Conservation (phyloP, 163 green algal species). For the Coccomyxa subellipsoidea region DNA sequence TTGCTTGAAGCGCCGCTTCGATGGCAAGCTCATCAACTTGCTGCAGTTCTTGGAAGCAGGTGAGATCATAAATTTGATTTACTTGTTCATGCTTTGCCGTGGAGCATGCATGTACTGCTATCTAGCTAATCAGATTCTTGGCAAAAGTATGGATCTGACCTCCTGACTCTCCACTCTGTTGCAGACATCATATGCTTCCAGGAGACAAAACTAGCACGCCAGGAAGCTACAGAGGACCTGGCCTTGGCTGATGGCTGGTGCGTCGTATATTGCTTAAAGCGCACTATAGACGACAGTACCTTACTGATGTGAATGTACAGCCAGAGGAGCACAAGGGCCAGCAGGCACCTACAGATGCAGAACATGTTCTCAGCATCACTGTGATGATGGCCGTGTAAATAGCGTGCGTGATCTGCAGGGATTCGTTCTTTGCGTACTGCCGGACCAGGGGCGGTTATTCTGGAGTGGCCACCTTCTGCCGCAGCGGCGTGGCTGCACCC, state of each 20-base stretch:
- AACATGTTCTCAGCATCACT: too few relatives aligned
- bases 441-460: constrained; percentile 53
- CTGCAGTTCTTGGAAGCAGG: constrained; percentile 44
- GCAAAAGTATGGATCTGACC: too few relatives aligned
- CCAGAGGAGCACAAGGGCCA: too few relatives aligned
- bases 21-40: constrained; percentile 31
- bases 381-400: too few relatives aligned
- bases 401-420: too few relatives aligned
- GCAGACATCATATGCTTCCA: constrained; percentile 73
- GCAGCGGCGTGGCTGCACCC: constrained; percentile 32
- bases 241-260: constrained; percentile 66
- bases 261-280: background rate
- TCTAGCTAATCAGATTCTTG: too few relatives aligned
- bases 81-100: too few relatives aligned
- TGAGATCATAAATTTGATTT: too few relatives aligned
- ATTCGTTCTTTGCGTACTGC: constrained; percentile 63
- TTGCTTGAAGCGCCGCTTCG: constrained; percentile 14
- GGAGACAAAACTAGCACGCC: constrained; percentile 67
- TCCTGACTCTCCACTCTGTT: too few relatives aligned
- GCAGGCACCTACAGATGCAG: too few relatives aligned
- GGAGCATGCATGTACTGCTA: too few relatives aligned
- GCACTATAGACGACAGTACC: background rate
- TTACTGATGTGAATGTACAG: too few relatives aligned
- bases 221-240: constrained; percentile 55
- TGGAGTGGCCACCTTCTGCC: constrained; percentile 71